Percentiles rank a stretch among this genome's conserved stretches.
These are phyloP conservation scores for Ophiocordyceps camponoti-saundersi DNA, from an alignment of 2,329 filamentous ascomycete genomes.

Conservation along the genomic window DNA sequence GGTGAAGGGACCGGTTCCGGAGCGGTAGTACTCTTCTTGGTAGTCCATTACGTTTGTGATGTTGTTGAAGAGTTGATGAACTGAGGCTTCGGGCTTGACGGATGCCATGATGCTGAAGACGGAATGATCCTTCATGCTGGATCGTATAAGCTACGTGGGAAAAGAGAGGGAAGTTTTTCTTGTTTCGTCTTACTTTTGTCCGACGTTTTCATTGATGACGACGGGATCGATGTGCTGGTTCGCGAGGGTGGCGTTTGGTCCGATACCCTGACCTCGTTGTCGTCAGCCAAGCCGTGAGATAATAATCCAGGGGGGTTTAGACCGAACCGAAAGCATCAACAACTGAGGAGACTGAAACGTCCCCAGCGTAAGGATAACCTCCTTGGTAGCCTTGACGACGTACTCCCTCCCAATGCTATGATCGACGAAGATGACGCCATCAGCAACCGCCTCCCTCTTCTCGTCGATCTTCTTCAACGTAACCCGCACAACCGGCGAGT, in stretches of 20 bases:
- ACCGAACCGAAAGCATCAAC: not conserved
- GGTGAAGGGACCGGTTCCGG: not conserved
- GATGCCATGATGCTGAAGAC: not conserved
- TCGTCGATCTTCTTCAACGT: not conserved
- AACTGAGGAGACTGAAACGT: not conserved
- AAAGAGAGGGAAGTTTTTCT: too few relatives aligned
- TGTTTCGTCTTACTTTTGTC: not conserved
- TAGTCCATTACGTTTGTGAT: not conserved
- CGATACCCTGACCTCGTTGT: too few relatives aligned
- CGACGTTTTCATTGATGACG: not conserved
- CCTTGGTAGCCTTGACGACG: not conserved
- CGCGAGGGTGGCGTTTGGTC: not conserved
- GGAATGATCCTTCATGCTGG: not conserved
- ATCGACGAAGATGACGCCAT: not conserved
- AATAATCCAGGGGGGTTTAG: too few relatives aligned
- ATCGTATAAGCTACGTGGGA: too few relatives aligned
- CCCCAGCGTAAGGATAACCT: not conserved
- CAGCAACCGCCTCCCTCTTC: not conserved
- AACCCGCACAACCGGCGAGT: not conserved
- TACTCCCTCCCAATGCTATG: not conserved
- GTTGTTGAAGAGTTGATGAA: not conserved
- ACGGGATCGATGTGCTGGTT: not conserved
- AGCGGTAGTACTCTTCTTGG: not conserved
- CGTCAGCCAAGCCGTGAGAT: too few relatives aligned
- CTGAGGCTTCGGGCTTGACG: not conserved